Evolutionary conservation across 257 asterid species (phyloP).

Genomic region (Echites panduratus): DNA sequence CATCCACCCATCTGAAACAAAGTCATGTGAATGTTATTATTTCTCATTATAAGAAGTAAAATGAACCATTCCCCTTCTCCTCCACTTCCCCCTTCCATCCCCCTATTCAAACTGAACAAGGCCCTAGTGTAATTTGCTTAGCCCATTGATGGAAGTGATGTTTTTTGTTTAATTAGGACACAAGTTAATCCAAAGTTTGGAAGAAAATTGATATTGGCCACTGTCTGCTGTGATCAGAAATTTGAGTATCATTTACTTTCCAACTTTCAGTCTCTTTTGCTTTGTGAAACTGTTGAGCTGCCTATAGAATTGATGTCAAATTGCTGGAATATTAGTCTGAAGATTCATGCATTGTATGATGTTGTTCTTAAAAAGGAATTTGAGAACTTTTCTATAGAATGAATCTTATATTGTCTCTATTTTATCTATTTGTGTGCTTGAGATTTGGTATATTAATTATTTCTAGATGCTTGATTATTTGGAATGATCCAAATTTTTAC

Average conservation of each 20-base stretch:
- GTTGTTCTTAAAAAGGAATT: no score
- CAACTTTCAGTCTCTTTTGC: background rate
- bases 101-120: no score
- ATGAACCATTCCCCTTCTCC: no score
- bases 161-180: background rate
- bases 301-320: background rate
- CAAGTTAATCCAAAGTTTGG: background rate
- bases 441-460: background rate
- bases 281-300: background rate
- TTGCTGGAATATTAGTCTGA: no score
- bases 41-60: no score
- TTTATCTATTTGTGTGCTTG: background rate
- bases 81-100: no score
- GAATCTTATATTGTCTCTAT: no score
- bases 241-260: background rate
- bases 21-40: no score
- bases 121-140: no score
- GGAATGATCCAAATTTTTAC: background rate
- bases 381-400: no score
- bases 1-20: no score
- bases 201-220: background rate
- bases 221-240: background rate
- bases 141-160: background rate
- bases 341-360: no score
- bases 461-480: background rate